Percentiles rank a stretch among this genome's conserved stretches.
Conservation (phyloP, 2,329 filamentous ascomycete genomes). For the Spiromastix sp. region DNA sequence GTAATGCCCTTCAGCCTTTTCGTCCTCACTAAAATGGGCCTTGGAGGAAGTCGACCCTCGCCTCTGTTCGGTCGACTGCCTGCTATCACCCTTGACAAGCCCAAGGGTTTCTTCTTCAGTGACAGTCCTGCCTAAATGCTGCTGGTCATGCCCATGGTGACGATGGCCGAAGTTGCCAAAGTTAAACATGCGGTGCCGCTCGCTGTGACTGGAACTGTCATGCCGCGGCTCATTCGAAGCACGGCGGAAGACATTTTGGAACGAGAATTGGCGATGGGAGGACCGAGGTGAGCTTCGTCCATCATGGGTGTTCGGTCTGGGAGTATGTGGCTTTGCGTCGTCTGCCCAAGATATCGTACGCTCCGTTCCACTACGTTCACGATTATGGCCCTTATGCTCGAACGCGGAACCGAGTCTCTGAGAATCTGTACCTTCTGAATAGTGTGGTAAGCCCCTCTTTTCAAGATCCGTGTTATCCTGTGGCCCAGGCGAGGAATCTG, state of each 20-base stretch:
- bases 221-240: slow-evolving; percentile 14
- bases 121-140: slow-evolving; percentile 34
- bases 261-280: slow-evolving; percentile 75
- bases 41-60: slow-evolving; percentile 14
- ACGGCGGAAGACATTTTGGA: slow-evolving; percentile 69
- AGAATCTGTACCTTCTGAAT: not conserved
- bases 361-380: slow-evolving; percentile 12
- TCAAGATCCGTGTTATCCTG: slow-evolving; percentile 55
- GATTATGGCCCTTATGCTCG: slow-evolving; percentile 4
- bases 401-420: slow-evolving; percentile 1
- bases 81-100: slow-evolving; percentile 62
- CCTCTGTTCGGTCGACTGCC: slow-evolving; percentile 12
- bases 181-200: slow-evolving; percentile 3
- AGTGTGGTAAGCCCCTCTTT: slow-evolving; percentile 41
- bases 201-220: not conserved
- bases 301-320: slow-evolving; percentile 9
- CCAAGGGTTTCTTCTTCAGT: slow-evolving; percentile 78
- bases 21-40: not conserved
- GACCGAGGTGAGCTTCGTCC: slow-evolving; percentile 35
- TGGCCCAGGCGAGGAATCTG: slow-evolving; percentile 44
- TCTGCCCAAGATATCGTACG: slow-evolving; percentile 23
- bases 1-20: not conserved
- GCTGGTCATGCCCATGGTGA: slow-evolving; percentile 13
- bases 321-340: slow-evolving; percentile 17
- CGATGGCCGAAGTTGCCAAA: slow-evolving; percentile 6